Evolutionary conservation across 1,139 yeast species (phyloP).

Genomic region (Hansenula sp.): DNA sequence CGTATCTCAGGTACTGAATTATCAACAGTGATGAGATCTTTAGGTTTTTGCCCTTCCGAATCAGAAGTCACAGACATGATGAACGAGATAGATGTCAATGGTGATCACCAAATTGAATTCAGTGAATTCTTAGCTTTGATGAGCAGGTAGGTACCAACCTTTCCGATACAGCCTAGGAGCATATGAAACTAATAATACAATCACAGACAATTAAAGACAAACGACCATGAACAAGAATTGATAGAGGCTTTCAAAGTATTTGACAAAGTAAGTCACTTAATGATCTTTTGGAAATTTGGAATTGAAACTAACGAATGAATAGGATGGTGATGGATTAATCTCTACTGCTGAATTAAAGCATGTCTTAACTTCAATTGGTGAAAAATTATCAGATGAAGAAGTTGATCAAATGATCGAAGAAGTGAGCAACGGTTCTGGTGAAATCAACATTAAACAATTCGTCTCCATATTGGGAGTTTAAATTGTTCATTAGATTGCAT

Average conservation of each 20-base stretch:
- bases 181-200: conserved; percentile 19
- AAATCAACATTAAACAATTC: conserved; percentile 93
- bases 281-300: too few species aligned
- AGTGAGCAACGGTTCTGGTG: conserved; percentile 95
- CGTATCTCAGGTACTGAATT: conserved; percentile 92
- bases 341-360: conserved; percentile 95
- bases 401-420: conserved; percentile 96
- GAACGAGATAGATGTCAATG: conserved; percentile 94
- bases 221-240: conserved; percentile 95
- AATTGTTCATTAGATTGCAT: conserved; percentile 1
- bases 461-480: conserved; percentile 54
- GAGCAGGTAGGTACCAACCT: conserved; percentile 20
- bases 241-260: conserved; percentile 97
- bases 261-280: conserved; percentile 34
- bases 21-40: conserved; percentile 97
- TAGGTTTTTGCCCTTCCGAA: conserved; percentile 96
- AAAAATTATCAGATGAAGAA: conserved; percentile 90
- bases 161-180: neutral
- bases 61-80: conserved; percentile 94
- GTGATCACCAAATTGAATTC: conserved; percentile 93
- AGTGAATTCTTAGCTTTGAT: conserved; percentile 64
- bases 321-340: conserved; percentile 93
- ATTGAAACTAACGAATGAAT: neutral
- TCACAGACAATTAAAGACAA: conserved; percentile 86
- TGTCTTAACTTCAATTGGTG: conserved; percentile 95